A percentile compares a stretch with the other conserved stretches of the same genome.
These are phyloP conservation scores for Populus hybrid DNA, from an alignment of 441 rosid genomes.

Conservation along the genomic window DNA sequence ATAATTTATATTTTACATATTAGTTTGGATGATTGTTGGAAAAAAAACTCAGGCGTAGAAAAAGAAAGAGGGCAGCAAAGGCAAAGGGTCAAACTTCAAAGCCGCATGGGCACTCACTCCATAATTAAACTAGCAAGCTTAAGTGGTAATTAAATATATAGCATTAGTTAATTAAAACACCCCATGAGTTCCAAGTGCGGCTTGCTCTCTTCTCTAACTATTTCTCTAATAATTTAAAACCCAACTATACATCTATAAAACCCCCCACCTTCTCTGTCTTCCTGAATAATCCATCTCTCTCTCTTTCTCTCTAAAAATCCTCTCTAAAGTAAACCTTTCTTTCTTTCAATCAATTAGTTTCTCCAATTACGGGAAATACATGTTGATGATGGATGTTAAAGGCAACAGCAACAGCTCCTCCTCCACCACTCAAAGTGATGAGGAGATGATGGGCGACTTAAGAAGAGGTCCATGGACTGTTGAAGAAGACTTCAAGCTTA, in stretches of 20 bases:
- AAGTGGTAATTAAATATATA: slow-evolving; percentile 12
- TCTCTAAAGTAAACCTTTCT: slow-evolving; percentile 9
- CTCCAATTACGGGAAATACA: slow-evolving; percentile 24
- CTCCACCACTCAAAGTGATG: slow-evolving; percentile 37
- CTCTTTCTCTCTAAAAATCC: slow-evolving; percentile 2
- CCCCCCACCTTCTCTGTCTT: slow-evolving; percentile 34
- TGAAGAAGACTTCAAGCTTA: slow-evolving; percentile 68
- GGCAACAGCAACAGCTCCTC: slow-evolving; percentile 24
- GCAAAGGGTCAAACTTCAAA: slow-evolving; percentile 70
- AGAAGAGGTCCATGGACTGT: slow-evolving; percentile 79
- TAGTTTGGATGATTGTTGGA: not conserved
- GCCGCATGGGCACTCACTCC: slow-evolving; percentile 5
- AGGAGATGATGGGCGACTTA: slow-evolving; percentile 45
- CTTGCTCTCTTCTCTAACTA: slow-evolving; percentile 20
- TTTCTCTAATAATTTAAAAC: slow-evolving; percentile 31
- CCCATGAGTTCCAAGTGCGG: slow-evolving; percentile 38
- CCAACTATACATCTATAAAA: slow-evolving; percentile 48
- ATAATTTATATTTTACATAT: too few relatives aligned
- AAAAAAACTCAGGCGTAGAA: not conserved
- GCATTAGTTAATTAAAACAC: not conserved
- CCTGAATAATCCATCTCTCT: slow-evolving; percentile 23
- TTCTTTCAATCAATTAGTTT: slow-evolving; percentile 30
- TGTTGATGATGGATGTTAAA: slow-evolving; percentile 44
- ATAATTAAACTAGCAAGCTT: slow-evolving; percentile 20
- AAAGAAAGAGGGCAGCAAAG: slow-evolving; percentile 27